Base-by-base conservation (phyloP, 805 yeast species). In the Pichia manshurica region DNA sequence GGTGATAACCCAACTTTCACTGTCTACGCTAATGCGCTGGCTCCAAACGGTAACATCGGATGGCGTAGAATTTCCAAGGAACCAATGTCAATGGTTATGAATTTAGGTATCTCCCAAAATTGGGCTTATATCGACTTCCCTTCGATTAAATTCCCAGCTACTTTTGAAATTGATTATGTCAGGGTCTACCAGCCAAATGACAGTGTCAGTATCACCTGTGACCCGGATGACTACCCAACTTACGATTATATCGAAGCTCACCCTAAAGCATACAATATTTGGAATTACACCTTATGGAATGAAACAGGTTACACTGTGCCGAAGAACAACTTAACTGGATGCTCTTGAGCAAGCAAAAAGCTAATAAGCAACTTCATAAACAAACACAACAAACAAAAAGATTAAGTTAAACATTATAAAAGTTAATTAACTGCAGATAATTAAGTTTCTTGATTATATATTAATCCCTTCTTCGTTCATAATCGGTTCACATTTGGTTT, bases 81-180 rank as follows among this genome's bases (percentile, higher is more conserved):
- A 62, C 98, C 98, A 54, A 89, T 91, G 97, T 76, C 95, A 2
- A 75, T 91, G 51, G 68, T 91, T 54, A 60, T 91, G 73, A 91
- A 91, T 65, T 68, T 91, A 68, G 99, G 96, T 73, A 70, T 91
- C 45, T 90, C 97, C 15, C 84, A 82, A 59, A 84, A 81, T 51
- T 91, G 98, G 98, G 87, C 93, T 7, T 87, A 86, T 65, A 91
- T 91, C 52, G 91, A 89, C 68, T 91, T 96, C 96, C 79, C 81
- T 39, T 71, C 81, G 4, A 70, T 89, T 50, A 67, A 68, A 40
- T 91, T 91, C 77, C 99, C 99, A 2, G 77, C 77, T 13, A 73
- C 77, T 1, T 72, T 90, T 81, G 71, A 78, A 48, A 69, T 91
- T 39, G 97, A 91, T 64, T 87, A 84, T 58, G 95, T 91, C 31